Base-by-base conservation (phyloP, 352 stramenopile species). In the Phytopythium boreale region DNA sequence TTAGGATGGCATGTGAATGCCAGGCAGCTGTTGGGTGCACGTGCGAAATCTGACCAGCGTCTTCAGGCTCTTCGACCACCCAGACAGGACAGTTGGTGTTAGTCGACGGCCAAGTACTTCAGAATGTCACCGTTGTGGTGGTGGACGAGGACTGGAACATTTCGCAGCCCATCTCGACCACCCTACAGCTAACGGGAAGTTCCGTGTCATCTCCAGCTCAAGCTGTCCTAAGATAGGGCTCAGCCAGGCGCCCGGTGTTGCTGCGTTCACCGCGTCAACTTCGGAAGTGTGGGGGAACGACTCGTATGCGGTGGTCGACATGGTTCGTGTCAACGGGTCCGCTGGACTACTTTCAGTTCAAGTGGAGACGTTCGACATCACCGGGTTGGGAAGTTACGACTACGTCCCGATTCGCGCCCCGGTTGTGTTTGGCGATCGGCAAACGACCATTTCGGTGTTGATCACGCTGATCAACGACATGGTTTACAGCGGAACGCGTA, bases 281-380 rank as follows among this genome's bases (percentile, higher is more conserved):
- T 67, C 57, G 22, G 20, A 70, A 0, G 69, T 87, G 11, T 20
- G 68, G 0, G 82, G 89, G 43, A 78, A 81, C 37, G 27, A 61
- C 2, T 62, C 63, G 12, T 84, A 71, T 44, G 77, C 68, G 11
- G 72, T 71, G 44, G 43, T 90, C 14, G 60, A 80, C 11, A 19
- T 90, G n/a, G 64, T 79, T 26, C 79, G 79, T 2, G 20, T 89
- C 0, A 88, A 89, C 49, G 82, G 82, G 0, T 79, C 74, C 0
- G 74, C 60, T 24, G 82, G 80, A 22, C 53, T 24, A 0, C 53
- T 89, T 2, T n/a, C 10, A 1, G 75, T 87, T 22, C 53, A 68
- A 9, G 55, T 86, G 14, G 76, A 85, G 61, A 83, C 79, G 19
- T 89, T 89, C 36, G 76, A 84, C 43, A 73, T 86, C 10, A 66